Evolutionary conservation across 2,329 filamentous ascomycete species (phyloP).

Genomic region (Fusarium sp.): DNA sequence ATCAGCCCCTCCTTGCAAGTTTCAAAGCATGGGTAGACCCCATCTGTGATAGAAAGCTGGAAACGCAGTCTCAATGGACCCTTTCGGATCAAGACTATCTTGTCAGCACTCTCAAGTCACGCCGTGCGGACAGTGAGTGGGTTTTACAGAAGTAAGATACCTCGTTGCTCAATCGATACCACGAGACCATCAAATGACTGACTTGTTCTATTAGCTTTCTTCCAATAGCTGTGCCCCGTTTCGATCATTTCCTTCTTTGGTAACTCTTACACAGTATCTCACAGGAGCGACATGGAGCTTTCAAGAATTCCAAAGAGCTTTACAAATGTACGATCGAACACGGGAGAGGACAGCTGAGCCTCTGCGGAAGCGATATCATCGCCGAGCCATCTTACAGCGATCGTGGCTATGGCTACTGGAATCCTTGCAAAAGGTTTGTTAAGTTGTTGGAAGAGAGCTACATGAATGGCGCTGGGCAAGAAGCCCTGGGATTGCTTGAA

Average conservation of each 20-base stretch:
- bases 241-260: not conserved
- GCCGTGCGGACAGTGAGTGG: not conserved
- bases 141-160: conserved; percentile 1
- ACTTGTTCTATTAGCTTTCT: conserved; percentile 10
- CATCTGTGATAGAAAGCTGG: conserved; percentile 6
- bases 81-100: not conserved
- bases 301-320: not conserved
- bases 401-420: not conserved
- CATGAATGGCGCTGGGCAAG: not conserved
- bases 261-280: not conserved
- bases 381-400: too few relatives aligned
- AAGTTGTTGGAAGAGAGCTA: not conserved
- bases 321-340: conserved; percentile 1
- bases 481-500: conserved; percentile 6
- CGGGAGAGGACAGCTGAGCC: not conserved
- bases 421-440: not conserved
- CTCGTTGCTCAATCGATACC: too few relatives aligned
- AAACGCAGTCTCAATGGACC: not conserved
- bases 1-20: not conserved
- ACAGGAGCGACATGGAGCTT: not conserved
- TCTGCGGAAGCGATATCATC: not conserved
- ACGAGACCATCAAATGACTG: not conserved
- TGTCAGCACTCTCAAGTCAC: not conserved
- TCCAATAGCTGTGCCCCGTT: not conserved
- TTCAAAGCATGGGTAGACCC: conserved; percentile 11